These are phyloP conservation scores for Proliferodiscus dingleyae DNA, from an alignment of 2,329 filamentous ascomycete genomes.

Conservation along the genomic window DNA sequence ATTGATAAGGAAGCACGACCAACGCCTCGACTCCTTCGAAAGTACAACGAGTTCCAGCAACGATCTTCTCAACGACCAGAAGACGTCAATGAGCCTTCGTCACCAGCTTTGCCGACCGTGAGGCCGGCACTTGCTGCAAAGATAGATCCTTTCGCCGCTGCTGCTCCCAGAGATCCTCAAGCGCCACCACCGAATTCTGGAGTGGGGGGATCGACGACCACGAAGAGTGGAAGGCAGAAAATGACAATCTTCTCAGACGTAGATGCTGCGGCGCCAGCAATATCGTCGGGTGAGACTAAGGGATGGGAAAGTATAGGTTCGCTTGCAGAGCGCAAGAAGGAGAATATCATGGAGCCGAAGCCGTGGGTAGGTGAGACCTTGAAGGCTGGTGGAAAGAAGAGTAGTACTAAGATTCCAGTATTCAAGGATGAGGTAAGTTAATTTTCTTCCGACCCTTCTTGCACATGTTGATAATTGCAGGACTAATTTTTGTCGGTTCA, in stretches of 20 bases:
- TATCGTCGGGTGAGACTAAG: constrained; percentile 52
- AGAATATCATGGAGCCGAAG: constrained; percentile 80
- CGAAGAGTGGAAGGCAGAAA: constrained; percentile 71
- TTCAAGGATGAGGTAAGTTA: constrained; percentile 93
- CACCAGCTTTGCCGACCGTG: constrained; percentile 79
- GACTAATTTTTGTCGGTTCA: constrained; percentile 74
- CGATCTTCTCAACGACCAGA: constrained; percentile 65
- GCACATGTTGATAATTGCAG: constrained; percentile 84
- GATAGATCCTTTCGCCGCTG: constrained; percentile 70
- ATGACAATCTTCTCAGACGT: constrained; percentile 87
- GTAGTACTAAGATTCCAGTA: constrained; percentile 76
- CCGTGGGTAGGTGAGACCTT: constrained; percentile 92
- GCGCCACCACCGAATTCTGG: constrained; percentile 48
- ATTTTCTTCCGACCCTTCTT: constrained; percentile 31
- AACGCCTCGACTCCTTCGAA: constrained; percentile 73
- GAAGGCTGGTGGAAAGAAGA: constrained; percentile 79
- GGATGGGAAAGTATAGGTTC: constrained; percentile 94
- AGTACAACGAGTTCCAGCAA: constrained; percentile 87
- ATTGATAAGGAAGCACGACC: constrained; percentile 86
- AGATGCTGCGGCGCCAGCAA: constrained; percentile 51
- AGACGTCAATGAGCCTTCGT: constrained; percentile 63
- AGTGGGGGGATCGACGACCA: constrained; percentile 41
- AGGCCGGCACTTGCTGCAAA: constrained; percentile 82
- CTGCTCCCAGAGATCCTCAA: constrained; percentile 58
- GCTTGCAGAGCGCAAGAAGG: constrained; percentile 83